These are phyloP conservation scores for Calonectria crousiana DNA, from an alignment of 2,329 filamentous ascomycete species.

Conservation along the genomic window DNA sequence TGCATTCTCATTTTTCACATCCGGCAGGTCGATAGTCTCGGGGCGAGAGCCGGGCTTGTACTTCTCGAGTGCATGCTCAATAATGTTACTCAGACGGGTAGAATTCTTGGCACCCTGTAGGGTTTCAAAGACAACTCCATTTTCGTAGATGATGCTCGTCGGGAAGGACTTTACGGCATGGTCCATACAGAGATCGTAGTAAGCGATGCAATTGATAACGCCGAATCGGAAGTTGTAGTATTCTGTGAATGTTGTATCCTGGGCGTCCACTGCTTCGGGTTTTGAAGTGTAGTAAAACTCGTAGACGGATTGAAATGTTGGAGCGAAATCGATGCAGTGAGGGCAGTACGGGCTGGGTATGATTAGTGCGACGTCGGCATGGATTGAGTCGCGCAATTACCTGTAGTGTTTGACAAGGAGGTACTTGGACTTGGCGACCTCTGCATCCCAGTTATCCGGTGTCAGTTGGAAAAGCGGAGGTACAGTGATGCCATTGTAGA, in stretches of 20 bases:
- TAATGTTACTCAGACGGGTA: constrained; percentile 72
- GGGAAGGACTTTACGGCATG: constrained; percentile 80
- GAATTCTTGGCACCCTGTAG: constrained; percentile 78
- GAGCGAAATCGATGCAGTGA: constrained; percentile 85
- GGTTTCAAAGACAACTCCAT: constrained; percentile 76
- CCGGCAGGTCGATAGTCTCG: constrained; percentile 58
- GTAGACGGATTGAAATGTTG: constrained; percentile 91
- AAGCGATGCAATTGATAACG: constrained; percentile 86
- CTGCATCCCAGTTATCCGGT: constrained; percentile 67
- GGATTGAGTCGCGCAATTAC: constrained; percentile 53
- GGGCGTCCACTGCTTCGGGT: constrained; percentile 68
- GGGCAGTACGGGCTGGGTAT: constrained; percentile 67
- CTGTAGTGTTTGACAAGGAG: constrained; percentile 75
- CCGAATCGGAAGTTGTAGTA: constrained; percentile 94
- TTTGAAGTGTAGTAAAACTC: constrained; percentile 95
- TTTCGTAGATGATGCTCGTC: constrained; percentile 82
- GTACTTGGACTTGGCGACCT: constrained; percentile 66
- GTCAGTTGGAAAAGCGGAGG: constrained; percentile 74
- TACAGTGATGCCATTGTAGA: constrained; percentile 76
- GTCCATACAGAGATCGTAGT: constrained; percentile 80
- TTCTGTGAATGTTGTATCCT: constrained; percentile 74
- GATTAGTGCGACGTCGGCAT: constrained; percentile 34
- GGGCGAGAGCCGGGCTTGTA: constrained; percentile 86
- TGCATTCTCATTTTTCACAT: constrained; percentile 10
- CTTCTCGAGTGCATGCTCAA: constrained; percentile 82